phyloP scores from a whole-genome alignment of 1,139 yeast species.

The Pichia sp. region DNA sequence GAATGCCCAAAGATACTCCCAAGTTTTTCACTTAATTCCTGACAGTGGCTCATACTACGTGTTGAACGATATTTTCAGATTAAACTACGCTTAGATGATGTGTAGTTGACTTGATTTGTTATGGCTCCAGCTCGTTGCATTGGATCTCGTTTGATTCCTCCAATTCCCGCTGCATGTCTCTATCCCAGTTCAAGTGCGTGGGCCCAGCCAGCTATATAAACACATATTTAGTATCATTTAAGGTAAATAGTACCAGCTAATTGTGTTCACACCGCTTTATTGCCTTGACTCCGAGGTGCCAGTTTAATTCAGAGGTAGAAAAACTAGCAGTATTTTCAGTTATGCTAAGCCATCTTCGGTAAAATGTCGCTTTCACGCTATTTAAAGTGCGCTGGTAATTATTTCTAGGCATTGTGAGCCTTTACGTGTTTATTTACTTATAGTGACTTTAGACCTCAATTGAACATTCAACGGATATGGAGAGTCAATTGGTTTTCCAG shows the following conservation, averaged over 20 bases:
- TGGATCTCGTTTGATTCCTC: neutral
- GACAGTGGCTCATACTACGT: slow-evolving; percentile 90
- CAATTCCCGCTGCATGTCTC: neutral
- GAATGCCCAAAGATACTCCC: slow-evolving; percentile 93
- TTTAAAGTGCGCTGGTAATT: neutral
- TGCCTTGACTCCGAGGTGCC: too few relatives aligned
- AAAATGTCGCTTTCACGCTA: neutral
- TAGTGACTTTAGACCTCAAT: too few relatives aligned
- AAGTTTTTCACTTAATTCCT: slow-evolving; percentile 94
- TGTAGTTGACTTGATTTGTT: neutral
- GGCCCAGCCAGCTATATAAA: neutral
- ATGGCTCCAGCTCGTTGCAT: neutral
- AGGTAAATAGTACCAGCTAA: neutral
- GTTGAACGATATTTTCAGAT: slow-evolving; percentile 93
- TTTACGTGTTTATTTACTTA: neutral
- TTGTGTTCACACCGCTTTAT: neutral
- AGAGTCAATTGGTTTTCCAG: neutral
- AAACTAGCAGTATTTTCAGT: neutral
- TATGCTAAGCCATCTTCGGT: neutral
- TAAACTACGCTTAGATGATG: slow-evolving; percentile 53
- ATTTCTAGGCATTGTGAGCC: neutral
- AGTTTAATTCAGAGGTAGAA: too few relatives aligned
- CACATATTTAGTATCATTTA: neutral
- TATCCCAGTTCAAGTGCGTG: neutral
- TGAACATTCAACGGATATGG: too few relatives aligned